These are phyloP conservation scores for Sporobolomyces pararoseus DNA, from an alignment of 768 basidiomycete species.

Conservation along the genomic window DNA sequence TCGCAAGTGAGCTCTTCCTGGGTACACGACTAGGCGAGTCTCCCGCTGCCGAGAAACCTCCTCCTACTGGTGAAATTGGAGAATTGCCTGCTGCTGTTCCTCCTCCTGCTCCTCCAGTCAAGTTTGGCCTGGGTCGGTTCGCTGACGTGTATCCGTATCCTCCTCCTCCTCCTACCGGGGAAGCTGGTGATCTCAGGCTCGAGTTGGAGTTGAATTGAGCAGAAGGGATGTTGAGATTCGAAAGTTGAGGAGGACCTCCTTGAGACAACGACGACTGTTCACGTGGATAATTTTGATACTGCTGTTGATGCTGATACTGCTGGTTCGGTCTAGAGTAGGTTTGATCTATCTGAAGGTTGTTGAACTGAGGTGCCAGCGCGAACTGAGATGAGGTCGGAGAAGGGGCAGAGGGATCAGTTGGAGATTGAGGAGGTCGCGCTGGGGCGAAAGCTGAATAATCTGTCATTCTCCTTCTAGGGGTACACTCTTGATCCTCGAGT, in stretches of 20 bases:
- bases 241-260: not conserved
- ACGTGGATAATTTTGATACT: not conserved
- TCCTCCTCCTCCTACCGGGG: not conserved
- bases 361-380: conserved; percentile 4
- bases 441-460: conserved; percentile 16
- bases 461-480: too few relatives aligned
- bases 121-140: conserved; percentile 14
- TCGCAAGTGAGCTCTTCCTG: conserved; percentile 15
- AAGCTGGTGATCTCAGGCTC: not conserved
- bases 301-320: not conserved
- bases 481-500: too few relatives aligned
- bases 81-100: too few relatives aligned
- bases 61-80: not conserved
- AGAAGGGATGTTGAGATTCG: conserved; percentile 10
- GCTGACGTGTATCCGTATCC: conserved; percentile 3
- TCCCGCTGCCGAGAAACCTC: not conserved
- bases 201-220: not conserved
- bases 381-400: not conserved
- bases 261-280: not conserved
- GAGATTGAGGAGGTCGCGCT: conserved; percentile 1
- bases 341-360: conserved; percentile 11
- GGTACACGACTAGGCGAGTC: not conserved
- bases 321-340: not conserved
- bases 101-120: not conserved
- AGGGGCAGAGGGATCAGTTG: not conserved